These are phyloP conservation scores for Aeschynomene evenia DNA, from an alignment of 306 rosid species.

Conservation along the genomic window DNA sequence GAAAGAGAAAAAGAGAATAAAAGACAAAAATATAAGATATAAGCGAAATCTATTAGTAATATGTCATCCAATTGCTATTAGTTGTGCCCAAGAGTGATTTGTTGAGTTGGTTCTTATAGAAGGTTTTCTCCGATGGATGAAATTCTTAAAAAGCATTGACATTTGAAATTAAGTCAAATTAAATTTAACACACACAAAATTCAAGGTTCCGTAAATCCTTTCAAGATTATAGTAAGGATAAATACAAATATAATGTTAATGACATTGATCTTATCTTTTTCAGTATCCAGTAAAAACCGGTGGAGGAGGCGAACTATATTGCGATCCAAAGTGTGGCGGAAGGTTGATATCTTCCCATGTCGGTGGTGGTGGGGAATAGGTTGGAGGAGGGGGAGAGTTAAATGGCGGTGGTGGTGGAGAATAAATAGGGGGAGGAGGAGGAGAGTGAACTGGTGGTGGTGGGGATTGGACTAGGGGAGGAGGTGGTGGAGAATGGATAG, in stretches of 20 bases:
- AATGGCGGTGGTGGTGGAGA: slow-evolving; percentile 20
- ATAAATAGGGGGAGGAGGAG: neutral
- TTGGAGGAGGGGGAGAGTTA: neutral
- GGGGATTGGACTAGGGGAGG: neutral
- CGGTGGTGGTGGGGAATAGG: slow-evolving; percentile 4
- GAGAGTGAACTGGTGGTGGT: neutral
- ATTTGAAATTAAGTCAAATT: neutral
- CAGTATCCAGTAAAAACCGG: slow-evolving; percentile 57
- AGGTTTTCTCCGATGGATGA: no score
- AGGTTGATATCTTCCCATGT: slow-evolving; percentile 37
- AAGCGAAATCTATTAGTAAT: no score
- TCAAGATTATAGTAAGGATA: neutral
- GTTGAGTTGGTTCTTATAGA: no score
- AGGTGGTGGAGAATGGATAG: neutral
- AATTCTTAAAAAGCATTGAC: neutral
- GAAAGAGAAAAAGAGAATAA: no score
- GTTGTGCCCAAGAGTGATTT: no score
- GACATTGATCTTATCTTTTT: neutral
- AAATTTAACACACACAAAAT: neutral
- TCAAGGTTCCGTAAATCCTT: neutral
- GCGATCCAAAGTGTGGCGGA: slow-evolving; percentile 50
- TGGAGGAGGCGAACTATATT: slow-evolving; percentile 69
- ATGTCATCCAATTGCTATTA: no score
- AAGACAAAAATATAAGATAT: no score
- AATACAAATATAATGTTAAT: slow-evolving; percentile 22